Base-by-base conservation (phyloP, 139 green algal species). In the Micromonas pusilla region DNA sequence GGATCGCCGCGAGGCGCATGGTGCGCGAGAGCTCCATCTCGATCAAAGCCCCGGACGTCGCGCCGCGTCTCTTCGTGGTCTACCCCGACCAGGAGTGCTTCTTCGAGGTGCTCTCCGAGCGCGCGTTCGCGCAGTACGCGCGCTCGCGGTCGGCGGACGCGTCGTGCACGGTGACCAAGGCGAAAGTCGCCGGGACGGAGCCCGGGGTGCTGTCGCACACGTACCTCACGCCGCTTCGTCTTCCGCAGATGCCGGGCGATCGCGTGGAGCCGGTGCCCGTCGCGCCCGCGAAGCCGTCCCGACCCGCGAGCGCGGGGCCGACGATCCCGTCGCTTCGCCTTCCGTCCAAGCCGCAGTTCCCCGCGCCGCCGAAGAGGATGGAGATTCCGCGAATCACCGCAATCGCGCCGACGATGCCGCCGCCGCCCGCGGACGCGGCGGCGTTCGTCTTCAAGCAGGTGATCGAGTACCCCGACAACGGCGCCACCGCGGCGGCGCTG, bases 61-160 rank as follows among this genome's bases (percentile, higher is more conserved):
- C 9, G 19, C 63, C 63, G 13, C 63, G 63, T 13, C 13, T 13
- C 28, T 70, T 70, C 63, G 63, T 70, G 6, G 30, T 70, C 30
- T 70, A 70, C 63, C 63, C 63, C 63, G 63, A 70, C 28, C 28
- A 36, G 28, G 30, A 70, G 45, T 57, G 45, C 63, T 33, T 20
- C 28, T 70, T 33, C 63, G 63, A 70, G 63, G 30, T 70, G 6
- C 28, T 31, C 28, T 33, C 28, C 28, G 63, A 70, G 30, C 28
- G 9, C 63, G 28, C 63, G 28, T 70, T 70, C 63, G 63, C 28
- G 63, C 28, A 33, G 30, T 70, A 70, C 63, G 28, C 30, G 63
- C 9, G 9, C 30, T 6, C 28, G 28, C 9, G 9, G 63, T 9
- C 28, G 63, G 13, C 13, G 13, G 63, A 70, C 30, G 63, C 6